A percentile compares a stretch with the other conserved stretches of the same genome.
Evolutionary conservation across 805 yeast species (phyloP).

Genomic region (Peterozyma xylosa): DNA sequence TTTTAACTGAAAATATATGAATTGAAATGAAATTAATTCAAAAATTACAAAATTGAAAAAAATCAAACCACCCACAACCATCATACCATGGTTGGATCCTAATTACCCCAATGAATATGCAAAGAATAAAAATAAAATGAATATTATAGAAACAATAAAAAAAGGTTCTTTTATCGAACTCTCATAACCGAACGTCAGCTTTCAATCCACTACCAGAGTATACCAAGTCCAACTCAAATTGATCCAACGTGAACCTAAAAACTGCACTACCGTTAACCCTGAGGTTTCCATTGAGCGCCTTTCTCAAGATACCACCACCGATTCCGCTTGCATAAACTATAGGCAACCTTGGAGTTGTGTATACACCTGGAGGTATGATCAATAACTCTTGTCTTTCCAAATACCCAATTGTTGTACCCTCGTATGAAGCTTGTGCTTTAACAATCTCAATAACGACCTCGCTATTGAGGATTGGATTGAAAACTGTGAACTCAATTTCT

Average conservation of each 20-base stretch:
- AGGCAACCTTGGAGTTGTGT: constrained; percentile 42
- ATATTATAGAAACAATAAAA: no score
- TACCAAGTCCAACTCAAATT: constrained; percentile 30
- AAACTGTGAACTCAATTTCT: constrained; percentile 44
- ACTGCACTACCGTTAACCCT: constrained; percentile 38
- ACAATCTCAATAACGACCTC: constrained; percentile 32
- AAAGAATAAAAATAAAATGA: no score
- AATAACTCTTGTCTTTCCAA: constrained; percentile 32
- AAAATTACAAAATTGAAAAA: no score
- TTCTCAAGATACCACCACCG: constrained; percentile 40
- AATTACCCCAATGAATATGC: no score
- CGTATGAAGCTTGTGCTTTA: constrained; percentile 40
- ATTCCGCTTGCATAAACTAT: constrained; percentile 36
- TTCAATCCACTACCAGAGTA: constrained; percentile 38
- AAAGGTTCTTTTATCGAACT: no score
- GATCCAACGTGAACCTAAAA: constrained; percentile 29
- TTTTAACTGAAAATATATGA: no score
- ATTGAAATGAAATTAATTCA: no score
- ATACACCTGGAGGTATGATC: constrained; percentile 43
- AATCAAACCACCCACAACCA: no score
- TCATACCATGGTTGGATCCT: no score
- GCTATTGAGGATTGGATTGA: constrained; percentile 46
- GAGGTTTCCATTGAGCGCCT: constrained; percentile 44
- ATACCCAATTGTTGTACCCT: constrained; percentile 38
- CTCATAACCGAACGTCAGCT: constrained; percentile 29